Base-by-base conservation (phyloP, 768 basidiomycete genomes). In the Hericium erinaceus region DNA sequence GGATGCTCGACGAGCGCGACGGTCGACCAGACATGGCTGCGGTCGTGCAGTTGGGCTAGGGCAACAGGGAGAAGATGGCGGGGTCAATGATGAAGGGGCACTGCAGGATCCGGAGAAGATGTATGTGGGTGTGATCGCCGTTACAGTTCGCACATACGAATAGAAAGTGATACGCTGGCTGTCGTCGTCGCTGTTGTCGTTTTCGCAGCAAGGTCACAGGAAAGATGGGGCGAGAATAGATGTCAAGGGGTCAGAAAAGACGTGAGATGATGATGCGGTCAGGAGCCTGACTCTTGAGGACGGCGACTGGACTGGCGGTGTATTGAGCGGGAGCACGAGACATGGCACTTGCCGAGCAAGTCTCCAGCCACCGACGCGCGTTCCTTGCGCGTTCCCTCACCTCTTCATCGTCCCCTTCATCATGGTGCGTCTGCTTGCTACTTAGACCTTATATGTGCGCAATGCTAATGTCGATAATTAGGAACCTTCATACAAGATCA, bases 1-100 rank as follows among this genome's bases (percentile, higher is more conserved):
- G 83, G 65, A 88, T 85, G 65, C 80, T 87, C 22, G 84, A 75
- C 0, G 85, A 82, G 66, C 85, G 80, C 12, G 80, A 73, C 46
- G 80, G 78, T 57, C 85, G 73, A 13, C 70, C 68, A 37, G 77
- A 73, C 78, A 81, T 83, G 60, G 50, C 50, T 11, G 58, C 55
- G 55, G 55, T 61, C 20, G 20, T 46, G 44, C n/a, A n/a, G 18
- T 33, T 33, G 33, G 33, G 33, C 33, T 33, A 33, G 33, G 33
- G 33, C 33, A 33, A 26, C 15, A 26, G 9, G 20, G 9, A 20
- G 44, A 46, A 46, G 44, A 46, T 46, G 2, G 44, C n/a, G 15
- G n/a, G 15, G 44, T 46, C 16, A 33, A 33, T 33, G 33, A 33
- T 33, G 33, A 33, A 33, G 33, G 33, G 7, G 33, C 33, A 8